Conservation (phyloP, 2,329 filamentous ascomycete genomes). For the Scleromitrula shiraiana region DNA sequence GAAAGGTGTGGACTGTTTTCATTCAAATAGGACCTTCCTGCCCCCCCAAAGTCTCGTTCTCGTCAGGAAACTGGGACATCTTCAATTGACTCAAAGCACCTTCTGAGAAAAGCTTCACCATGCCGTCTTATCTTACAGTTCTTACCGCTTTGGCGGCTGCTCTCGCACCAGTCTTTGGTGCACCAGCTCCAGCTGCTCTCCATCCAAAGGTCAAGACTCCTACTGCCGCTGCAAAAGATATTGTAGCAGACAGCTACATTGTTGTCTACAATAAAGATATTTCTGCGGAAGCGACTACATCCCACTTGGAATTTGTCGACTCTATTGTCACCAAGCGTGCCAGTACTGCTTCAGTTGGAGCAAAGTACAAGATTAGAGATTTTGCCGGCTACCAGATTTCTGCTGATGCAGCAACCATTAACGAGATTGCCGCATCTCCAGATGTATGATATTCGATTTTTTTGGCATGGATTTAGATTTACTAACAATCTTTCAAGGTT, state of each 20-base stretch:
- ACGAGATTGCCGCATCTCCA: constrained; percentile 23
- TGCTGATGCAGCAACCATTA: constrained; percentile 23
- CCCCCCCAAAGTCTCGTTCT: neutral
- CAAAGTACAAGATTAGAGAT: constrained; percentile 20
- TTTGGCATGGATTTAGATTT: neutral
- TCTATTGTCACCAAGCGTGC: constrained; percentile 48
- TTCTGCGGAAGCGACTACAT: constrained; percentile 39
- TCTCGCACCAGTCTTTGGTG: constrained; percentile 22
- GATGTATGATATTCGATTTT: constrained; percentile 21
- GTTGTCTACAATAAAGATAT: constrained; percentile 55
- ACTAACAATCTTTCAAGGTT: constrained; percentile 14
- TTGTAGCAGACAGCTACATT: constrained; percentile 52
- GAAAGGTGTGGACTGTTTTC: neutral
- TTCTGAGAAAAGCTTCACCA: constrained; percentile 10
- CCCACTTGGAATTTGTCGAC: constrained; percentile 42
- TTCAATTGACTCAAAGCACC: neutral
- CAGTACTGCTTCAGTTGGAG: constrained; percentile 30
- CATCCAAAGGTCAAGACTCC: constrained; percentile 26
- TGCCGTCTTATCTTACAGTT: constrained; percentile 23
- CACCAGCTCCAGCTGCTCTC: constrained; percentile 13
- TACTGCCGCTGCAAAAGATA: constrained; percentile 41
- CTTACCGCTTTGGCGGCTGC: constrained; percentile 25
- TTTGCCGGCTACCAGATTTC: constrained; percentile 26
- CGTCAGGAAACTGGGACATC: neutral
- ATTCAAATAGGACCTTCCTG: neutral